Evolutionary conservation across 2,329 filamentous ascomycete genomes (phyloP), one percentile per base, ranked within the genome.

Genomic region (Phaeomoniella chlamydospora): DNA sequence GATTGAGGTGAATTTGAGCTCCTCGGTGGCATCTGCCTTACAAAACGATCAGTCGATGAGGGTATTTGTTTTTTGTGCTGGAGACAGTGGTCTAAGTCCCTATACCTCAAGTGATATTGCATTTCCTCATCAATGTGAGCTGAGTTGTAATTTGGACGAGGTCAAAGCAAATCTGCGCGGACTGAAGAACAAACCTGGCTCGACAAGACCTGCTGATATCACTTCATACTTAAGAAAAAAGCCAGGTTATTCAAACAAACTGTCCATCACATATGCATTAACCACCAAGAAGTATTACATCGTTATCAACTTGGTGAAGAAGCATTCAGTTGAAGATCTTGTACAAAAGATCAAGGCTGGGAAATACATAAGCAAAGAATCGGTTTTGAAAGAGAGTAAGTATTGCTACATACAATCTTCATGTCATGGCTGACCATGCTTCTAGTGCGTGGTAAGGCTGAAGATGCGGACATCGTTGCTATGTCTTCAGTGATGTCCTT

Each of bases 101-200:
- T 81, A 83, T 42, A 54, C 57, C 13, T 58, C 62, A 22, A 61
- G 62, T 35, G 85, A 96, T 42, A 77, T 98, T 37, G 65, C 83
- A 1, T 98, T 98, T 45, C 90, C 90, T 2, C 77, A 88, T 47
- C 86, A 94, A 58, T 81, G 90, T 18, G 90, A 98, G 54, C 70
- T 98, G 39, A 88, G 86, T 53, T 74, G 94, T 38, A 98, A 98
- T 48, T 71, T 76, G 6, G 80, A 80, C 19, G 85, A 94, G 39
- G 71, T 94, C 45, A 90, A 88, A 56, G 80, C 81, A n/a, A 98
- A 96, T 54, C 69, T 93, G 45, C 81, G 90, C 46, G 90, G 90
- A 3, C 60, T 98, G 42, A 98, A 98, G 60, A 94, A 94, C 56
- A 93, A 90, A 56, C 84, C 88, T 4, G 90, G 90, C 15, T 92